Evolutionary conservation across 2,329 filamentous ascomycete genomes (phyloP).

Genomic region (Sordariomycetes sp.): DNA sequence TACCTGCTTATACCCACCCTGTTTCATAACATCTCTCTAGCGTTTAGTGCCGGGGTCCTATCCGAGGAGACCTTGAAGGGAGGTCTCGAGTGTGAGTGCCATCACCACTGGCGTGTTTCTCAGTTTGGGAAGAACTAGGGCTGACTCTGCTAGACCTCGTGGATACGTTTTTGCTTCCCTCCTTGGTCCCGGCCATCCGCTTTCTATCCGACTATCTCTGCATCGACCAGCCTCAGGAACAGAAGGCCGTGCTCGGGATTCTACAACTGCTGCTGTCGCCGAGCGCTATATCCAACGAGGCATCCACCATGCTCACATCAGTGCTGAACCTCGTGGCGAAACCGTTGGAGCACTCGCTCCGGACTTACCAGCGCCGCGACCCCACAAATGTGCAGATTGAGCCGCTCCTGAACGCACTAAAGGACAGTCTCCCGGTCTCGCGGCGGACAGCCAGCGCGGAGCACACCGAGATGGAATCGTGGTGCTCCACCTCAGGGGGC

Average conservation of each 20-base stretch:
- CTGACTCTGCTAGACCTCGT: slow-evolving; percentile 49
- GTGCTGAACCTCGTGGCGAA: slow-evolving; percentile 63
- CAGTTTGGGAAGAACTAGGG: neutral
- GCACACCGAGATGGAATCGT: slow-evolving; percentile 57
- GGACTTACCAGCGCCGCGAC: slow-evolving; percentile 54
- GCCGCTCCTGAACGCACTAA: slow-evolving; percentile 55
- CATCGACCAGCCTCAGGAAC: slow-evolving; percentile 50
- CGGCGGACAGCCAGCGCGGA: slow-evolving; percentile 53
- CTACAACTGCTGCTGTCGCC: slow-evolving; percentile 63
- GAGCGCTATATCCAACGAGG: slow-evolving; percentile 60
- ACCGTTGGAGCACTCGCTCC: slow-evolving; percentile 56
- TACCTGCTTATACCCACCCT: slow-evolving; percentile 68
- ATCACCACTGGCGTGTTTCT: slow-evolving; percentile 1
- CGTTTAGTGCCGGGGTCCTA: slow-evolving; percentile 54
- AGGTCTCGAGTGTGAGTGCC: slow-evolving; percentile 60
- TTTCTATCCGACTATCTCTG: slow-evolving; percentile 64
- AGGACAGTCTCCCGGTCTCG: slow-evolving; percentile 44
- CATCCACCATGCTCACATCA: slow-evolving; percentile 57
- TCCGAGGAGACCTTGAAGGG: slow-evolving; percentile 61
- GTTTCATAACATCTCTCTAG: slow-evolving; percentile 65
- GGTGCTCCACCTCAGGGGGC: slow-evolving; percentile 45
- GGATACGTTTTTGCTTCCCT: slow-evolving; percentile 71
- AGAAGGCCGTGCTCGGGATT: slow-evolving; percentile 59
- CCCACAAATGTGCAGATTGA: slow-evolving; percentile 60
- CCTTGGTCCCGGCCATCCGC: slow-evolving; percentile 60